Evolutionary conservation across 495 filamentous ascomycete species (phyloP), one percentile per base, ranked within the genome.

Genomic region (Penicillium paradoxum): DNA sequence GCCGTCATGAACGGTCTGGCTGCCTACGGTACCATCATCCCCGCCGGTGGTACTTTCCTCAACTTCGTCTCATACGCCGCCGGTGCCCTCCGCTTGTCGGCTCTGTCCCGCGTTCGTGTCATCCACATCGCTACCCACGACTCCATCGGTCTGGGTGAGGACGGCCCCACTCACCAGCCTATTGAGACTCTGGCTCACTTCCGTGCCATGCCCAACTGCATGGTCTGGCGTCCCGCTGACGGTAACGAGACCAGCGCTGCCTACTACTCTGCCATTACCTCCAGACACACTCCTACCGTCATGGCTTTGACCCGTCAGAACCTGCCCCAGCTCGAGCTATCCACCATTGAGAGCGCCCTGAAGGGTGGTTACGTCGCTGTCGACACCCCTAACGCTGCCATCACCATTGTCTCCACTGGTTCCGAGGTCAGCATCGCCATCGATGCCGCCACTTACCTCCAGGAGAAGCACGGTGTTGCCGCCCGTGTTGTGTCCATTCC

Each of bases 11-110:
- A 99, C 79, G 93, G 93, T 75, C 81, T 99, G 49, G 82, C 89
- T 50, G 92, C 91, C 54, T 99, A 99, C 71, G 93, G 93, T 58
- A 96, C 89, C 64, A 77, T 95, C 67, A 87, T 99, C 65, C 93
- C 93, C 46, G 95, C 89, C 57, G 87, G 82, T 48, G 93, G 93
- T 72, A 97, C 92, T 63, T 99, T 99, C 86, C 79, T 99, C 55
- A 99, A 99, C 87, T 99, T 99, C 78, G 91, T 99, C 56, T 99
- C 93, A 19, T 99, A 99, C 70, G 92, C 90, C 56, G 89, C 93
- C 57, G 93, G 93, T 71, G 85, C 95, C 67, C 87, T 97, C 63
- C 91, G 93, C 72, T 83, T 99, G 22, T 95, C 91, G 41, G 83
- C 95, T 29, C 80, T 99, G 53, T 95, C 91, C 29, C 92, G 90